phyloP scores from a whole-genome alignment of 768 basidiomycete species.

The Rhizopogon vulgaris region DNA sequence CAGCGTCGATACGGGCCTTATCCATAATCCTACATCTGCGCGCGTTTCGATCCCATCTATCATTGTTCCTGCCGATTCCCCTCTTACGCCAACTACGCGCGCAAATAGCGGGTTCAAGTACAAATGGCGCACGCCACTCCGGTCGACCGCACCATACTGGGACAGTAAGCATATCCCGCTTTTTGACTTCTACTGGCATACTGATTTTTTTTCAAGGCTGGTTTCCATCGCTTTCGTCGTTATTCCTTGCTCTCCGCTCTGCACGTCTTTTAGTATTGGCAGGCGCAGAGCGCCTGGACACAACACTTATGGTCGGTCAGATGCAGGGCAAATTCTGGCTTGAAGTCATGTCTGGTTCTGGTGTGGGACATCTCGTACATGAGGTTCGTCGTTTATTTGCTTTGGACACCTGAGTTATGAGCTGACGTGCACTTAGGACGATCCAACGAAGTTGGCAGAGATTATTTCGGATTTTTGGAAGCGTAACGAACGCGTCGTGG shows the following conservation, averaged over 20 bases:
- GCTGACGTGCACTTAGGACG: constrained; percentile 51
- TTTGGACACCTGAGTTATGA: neutral
- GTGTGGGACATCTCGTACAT: constrained; percentile 91
- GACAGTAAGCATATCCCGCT: constrained; percentile 42
- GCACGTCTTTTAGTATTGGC: constrained; percentile 89
- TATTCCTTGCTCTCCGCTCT: constrained; percentile 70
- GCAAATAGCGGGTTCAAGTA: constrained; percentile 28
- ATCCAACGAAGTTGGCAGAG: constrained; percentile 75
- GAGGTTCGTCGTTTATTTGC: constrained; percentile 50
- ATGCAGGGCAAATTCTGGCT: constrained; percentile 98
- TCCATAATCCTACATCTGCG: constrained; percentile 77
- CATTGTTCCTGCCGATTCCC: constrained; percentile 44
- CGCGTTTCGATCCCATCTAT: constrained; percentile 85
- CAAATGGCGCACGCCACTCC: constrained; percentile 80
- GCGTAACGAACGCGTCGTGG: constrained; percentile 70
- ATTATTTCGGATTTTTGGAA: constrained; percentile 87
- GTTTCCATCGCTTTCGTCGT: constrained; percentile 79
- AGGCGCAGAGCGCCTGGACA: constrained; percentile 89
- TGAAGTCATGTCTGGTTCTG: constrained; percentile 58
- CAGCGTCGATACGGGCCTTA: constrained; percentile 76
- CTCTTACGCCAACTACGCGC: constrained; percentile 21
- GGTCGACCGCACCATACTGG: constrained; percentile 88
- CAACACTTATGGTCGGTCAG: constrained; percentile 91
- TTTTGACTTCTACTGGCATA: neutral
- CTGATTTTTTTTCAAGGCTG: constrained; percentile 51